A percentile compares a stretch with the other conserved stretches of the same genome.
Evolutionary conservation across 768 basidiomycete genomes (phyloP).

Genomic region (Mycena rosella): DNA sequence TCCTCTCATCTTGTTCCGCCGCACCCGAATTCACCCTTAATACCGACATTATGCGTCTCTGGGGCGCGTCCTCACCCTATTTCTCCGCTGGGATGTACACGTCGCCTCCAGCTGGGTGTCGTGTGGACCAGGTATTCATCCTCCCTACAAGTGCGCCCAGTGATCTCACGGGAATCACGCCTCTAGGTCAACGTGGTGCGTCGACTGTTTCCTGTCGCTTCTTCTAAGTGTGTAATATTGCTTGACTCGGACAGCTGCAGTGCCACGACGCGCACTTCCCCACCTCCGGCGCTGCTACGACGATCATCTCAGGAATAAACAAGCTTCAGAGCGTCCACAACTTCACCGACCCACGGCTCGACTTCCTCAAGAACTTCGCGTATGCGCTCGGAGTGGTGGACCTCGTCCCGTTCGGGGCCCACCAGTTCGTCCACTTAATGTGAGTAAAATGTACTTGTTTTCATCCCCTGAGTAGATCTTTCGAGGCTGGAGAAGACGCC

Average conservation of each 20-base stretch:
- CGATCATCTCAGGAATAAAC: constrained; percentile 60
- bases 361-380: constrained; percentile 68
- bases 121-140: constrained; percentile 62
- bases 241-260: constrained; percentile 80
- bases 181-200: constrained; percentile 76
- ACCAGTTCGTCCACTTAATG: constrained; percentile 73
- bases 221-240: no score
- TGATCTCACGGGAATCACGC: no score
- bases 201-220: constrained; percentile 10
- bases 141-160: neutral
- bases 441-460: neutral
- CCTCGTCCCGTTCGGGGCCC: constrained; percentile 74
- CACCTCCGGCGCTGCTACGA: constrained; percentile 59
- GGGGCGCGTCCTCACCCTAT: constrained; percentile 77
- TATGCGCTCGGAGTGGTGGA: constrained; percentile 71
- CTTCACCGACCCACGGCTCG: constrained; percentile 59
- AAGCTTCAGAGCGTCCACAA: constrained; percentile 65
- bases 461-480: constrained; percentile 51
- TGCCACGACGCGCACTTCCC: constrained; percentile 87
- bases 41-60: constrained; percentile 44
- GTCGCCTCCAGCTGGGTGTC: constrained; percentile 61
- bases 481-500: constrained; percentile 52
- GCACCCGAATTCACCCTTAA: neutral
- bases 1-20: neutral
- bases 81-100: constrained; percentile 60